These are phyloP conservation scores for Biancaea sappan DNA, from an alignment of 306 rosid genomes.

Conservation along the genomic window DNA sequence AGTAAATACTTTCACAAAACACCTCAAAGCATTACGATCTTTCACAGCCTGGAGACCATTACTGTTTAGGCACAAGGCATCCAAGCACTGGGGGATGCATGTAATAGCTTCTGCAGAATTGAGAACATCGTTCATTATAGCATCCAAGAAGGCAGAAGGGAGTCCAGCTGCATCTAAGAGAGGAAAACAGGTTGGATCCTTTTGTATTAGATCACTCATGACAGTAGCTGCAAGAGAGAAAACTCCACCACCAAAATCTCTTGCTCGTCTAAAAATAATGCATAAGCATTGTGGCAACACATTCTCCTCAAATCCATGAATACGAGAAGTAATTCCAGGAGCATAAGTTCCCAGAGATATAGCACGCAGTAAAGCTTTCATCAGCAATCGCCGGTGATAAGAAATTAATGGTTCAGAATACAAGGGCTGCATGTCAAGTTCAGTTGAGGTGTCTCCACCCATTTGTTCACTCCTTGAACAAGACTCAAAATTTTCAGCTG, in stretches of 20 bases:
- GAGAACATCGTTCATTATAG: constrained; percentile 91
- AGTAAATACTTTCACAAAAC: constrained; percentile 94
- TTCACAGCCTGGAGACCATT: constrained; percentile 88
- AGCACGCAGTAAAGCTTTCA: constrained; percentile 94
- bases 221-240: constrained; percentile 97
- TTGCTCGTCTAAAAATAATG: constrained; percentile 79
- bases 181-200: constrained; percentile 96
- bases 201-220: constrained; percentile 95
- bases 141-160: constrained; percentile 90
- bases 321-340: constrained; percentile 82
- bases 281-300: constrained; percentile 83
- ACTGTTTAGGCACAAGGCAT: constrained; percentile 87
- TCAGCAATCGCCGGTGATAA: constrained; percentile 75
- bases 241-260: constrained; percentile 96
- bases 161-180: constrained; percentile 89
- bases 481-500: constrained; percentile 56
- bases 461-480: constrained; percentile 53
- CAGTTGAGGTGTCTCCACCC: constrained; percentile 54
- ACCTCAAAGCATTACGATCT: constrained; percentile 84
- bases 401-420: constrained; percentile 84
- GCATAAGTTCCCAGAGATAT: constrained; percentile 94
- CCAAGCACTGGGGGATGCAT: constrained; percentile 95
- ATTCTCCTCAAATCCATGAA: constrained; percentile 91
- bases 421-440: constrained; percentile 65
- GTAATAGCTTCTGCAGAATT: constrained; percentile 93